phyloP scores from a whole-genome alignment of 2,329 filamentous ascomycete genomes.

The Xylaria sp. region DNA sequence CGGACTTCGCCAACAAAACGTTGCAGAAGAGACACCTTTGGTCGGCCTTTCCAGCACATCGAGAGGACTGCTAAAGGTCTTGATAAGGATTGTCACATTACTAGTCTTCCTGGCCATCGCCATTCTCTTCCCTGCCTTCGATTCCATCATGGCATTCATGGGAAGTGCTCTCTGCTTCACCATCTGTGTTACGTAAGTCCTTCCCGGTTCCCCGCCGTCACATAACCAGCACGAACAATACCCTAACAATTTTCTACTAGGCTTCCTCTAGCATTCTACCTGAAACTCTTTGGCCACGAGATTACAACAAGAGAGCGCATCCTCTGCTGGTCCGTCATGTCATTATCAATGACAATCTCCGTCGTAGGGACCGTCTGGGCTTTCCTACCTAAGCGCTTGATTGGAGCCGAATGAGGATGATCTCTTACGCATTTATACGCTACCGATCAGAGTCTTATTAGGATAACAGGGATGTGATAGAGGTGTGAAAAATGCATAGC shows the following conservation, averaged over 20 bases:
- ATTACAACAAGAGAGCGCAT: constrained; percentile 72
- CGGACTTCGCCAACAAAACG: constrained; percentile 67
- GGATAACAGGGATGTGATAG: neutral
- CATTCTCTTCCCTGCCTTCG: constrained; percentile 77
- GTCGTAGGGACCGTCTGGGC: constrained; percentile 86
- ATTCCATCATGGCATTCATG: constrained; percentile 90
- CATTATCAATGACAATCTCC: constrained; percentile 76
- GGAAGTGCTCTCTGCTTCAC: constrained; percentile 91
- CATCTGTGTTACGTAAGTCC: constrained; percentile 81
- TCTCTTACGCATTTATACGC: neutral
- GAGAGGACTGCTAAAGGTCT: constrained; percentile 67
- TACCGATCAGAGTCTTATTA: neutral
- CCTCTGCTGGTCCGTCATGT: constrained; percentile 75
- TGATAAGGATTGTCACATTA: constrained; percentile 73
- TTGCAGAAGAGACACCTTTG: constrained; percentile 60
- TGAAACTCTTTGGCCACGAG: constrained; percentile 86
- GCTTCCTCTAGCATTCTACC: constrained; percentile 85
- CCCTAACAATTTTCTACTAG: constrained; percentile 45
- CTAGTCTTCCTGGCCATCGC: constrained; percentile 81
- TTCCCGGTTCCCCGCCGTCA: neutral
- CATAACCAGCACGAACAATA: neutral
- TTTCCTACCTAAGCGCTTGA: constrained; percentile 81
- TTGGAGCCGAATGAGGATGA: constrained; percentile 59
- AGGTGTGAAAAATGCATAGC: neutral
- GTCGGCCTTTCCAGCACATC: constrained; percentile 67